Evolutionary conservation across 352 stramenopile genomes (phyloP).

Genomic region (Peronospora farinosa): DNA sequence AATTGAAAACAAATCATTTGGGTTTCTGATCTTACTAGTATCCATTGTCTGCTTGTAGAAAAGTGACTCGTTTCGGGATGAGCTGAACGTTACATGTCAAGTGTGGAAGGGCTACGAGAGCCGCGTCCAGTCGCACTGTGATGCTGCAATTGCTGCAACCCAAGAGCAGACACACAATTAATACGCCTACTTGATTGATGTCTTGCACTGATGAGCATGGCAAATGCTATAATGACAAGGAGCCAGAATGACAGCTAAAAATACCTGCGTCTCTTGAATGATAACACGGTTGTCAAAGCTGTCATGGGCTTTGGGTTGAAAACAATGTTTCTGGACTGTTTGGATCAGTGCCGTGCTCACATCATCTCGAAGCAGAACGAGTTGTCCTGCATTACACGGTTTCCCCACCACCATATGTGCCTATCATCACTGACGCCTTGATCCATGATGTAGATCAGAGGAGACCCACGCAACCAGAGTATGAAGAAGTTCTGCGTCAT

Average conservation of each 20-base stretch:
- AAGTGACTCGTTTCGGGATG: conserved; percentile 67
- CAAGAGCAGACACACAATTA: conserved; percentile 5
- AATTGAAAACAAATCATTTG: too few species aligned
- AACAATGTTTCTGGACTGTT: too few species aligned
- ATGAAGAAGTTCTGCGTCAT: conserved; percentile 51
- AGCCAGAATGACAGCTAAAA: too few species aligned
- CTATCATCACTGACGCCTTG: conserved; percentile 1
- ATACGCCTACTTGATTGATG: too few species aligned
- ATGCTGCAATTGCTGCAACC: conserved; percentile 24
- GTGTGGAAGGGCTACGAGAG: conserved; percentile 84
- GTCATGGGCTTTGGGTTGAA: too few species aligned
- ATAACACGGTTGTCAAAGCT: too few species aligned
- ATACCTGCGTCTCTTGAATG: too few species aligned
- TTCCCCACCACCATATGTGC: neutral
- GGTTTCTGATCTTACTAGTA: neutral
- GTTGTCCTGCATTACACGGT: neutral
- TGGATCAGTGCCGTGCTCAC: too few species aligned
- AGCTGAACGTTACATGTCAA: conserved; percentile 65
- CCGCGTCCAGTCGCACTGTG: conserved; percentile 68
- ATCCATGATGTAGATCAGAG: conserved; percentile 31
- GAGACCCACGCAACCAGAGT: conserved; percentile 48
- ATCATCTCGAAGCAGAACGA: too few species aligned
- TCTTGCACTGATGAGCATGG: too few species aligned
- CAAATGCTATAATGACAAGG: too few species aligned
- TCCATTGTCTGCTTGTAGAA: conserved; percentile 34